Percentiles rank a stretch among this genome's conserved stretches.
Conservation (phyloP, 352 stramenopile genomes). For the Phytopythium ostracodes region DNA sequence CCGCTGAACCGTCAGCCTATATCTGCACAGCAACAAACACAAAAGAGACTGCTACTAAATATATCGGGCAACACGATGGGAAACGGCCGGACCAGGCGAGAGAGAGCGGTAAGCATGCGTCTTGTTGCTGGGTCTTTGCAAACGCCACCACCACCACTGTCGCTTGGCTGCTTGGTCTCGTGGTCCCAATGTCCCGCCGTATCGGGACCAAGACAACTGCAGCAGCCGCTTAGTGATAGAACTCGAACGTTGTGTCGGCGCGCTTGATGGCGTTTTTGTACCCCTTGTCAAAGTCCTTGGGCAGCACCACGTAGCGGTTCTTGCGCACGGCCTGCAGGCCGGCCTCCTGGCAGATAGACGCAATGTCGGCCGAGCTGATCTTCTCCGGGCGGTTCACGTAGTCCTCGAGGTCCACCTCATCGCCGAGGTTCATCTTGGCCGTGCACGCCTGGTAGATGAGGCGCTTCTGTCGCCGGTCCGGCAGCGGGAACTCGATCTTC, state of each 20-base stretch:
- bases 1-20: not conserved
- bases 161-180: not conserved
- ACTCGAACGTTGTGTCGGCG: constrained; percentile 98
- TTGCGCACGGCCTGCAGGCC: constrained; percentile 98
- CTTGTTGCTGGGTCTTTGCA: not conserved
- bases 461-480: constrained; percentile 99
- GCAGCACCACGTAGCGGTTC: constrained; percentile 99
- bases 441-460: constrained; percentile 99
- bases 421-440: constrained; percentile 99
- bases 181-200: not conserved
- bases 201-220: not conserved
- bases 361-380: constrained; percentile 98
- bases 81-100: not conserved
- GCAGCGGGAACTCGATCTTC: constrained; percentile 99
- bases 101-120: not conserved
- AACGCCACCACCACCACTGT: not conserved
- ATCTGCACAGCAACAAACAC: no score
- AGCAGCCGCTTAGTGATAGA: constrained; percentile 96
- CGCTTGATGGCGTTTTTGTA: constrained; percentile 99
- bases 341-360: constrained; percentile 98
- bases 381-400: constrained; percentile 99
- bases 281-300: constrained; percentile 99
- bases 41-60: no score
- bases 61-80: not conserved
- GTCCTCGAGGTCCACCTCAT: constrained; percentile 99